A percentile compares a stretch with the other conserved stretches of the same genome.
Evolutionary conservation across 257 asterid species (phyloP).

Genomic region (Paulownia fortunei): DNA sequence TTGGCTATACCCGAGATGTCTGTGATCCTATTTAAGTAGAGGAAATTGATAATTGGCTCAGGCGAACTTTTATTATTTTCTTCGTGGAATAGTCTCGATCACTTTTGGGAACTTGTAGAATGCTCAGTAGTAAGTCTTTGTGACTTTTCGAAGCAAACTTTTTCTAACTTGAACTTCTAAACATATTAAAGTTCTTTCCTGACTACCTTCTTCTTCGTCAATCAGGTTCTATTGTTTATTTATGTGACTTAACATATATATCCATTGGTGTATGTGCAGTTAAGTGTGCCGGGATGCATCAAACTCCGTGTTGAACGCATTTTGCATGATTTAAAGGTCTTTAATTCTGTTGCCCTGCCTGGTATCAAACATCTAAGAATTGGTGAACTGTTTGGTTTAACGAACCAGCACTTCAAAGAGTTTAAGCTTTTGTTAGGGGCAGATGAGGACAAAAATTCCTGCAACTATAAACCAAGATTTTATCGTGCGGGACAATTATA

Average conservation of each 20-base stretch:
- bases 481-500: conserved; percentile 44
- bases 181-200: not conserved
- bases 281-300: conserved; percentile 66
- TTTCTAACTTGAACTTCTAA: not conserved
- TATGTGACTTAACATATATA: not conserved
- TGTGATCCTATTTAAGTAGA: not conserved
- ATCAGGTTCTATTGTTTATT: not conserved
- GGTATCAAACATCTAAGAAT: conserved; percentile 72
- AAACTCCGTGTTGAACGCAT: conserved; percentile 50
- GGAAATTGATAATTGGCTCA: not conserved
- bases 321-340: conserved; percentile 53
- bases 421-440: conserved; percentile 61
- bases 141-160: not conserved
- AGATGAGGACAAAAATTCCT: conserved; percentile 38
- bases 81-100: not conserved
- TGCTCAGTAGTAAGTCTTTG: not conserved
- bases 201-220: not conserved
- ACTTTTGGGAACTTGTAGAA: conserved; percentile 1
- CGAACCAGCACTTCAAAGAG: conserved; percentile 56
- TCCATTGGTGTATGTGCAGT: conserved; percentile 48
- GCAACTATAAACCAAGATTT: conserved; percentile 50
- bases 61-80: not conserved
- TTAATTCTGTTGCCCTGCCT: conserved; percentile 52
- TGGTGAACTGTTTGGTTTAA: conserved; percentile 51
- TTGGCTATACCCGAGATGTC: not conserved